Base-by-base conservation (phyloP, 768 basidiomycete species). In the Tulasnella sp. region DNA sequence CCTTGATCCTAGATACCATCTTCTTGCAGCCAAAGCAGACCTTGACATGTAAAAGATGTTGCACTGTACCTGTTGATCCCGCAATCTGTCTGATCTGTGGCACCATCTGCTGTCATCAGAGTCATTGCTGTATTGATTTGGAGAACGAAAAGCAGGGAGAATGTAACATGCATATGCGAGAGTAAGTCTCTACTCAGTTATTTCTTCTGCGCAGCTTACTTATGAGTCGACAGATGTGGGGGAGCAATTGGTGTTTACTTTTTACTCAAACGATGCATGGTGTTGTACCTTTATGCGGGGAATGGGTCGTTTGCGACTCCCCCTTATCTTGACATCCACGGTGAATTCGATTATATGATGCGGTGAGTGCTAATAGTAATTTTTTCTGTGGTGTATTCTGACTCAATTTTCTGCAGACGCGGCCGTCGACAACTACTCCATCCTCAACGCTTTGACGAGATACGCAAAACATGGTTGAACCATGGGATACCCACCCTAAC, bases 61-160 rank as follows among this genome's bases (percentile, higher is more conserved):
- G 76, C 32, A 85, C 78, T 0, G 77, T 84, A 16, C 90, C 92
- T 0, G 67, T 70, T 8, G 88, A 87, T 58, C 87, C 88, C 16
- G 95, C 91, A 0, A 78, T 99, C 2, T 99, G 95, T 63, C 64
- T 96, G 55, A 71, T 91, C 45, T 99, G 95, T 58, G 95, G 95
- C 0, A 70, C 77, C 42, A 79, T 82, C 12, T 78, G 84, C 8
- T 98, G 95, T 61, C 75, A 92, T 70, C 83, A 89, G 62, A 88
- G 87, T 58, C 81, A 91, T 56, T 99, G 95, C 61, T 99, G 95
- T 63, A 69, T 72, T 57, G 89, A 90, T 56, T 59, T 65, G 45
- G 72, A 78, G 25, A 77, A 79, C 20, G 65, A 67, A 15, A 67
- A 69, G 34, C 70, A 81, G 22, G 95, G 93, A 25, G 93, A 99